Conservation (phyloP, 2,329 filamentous ascomycete genomes). For the Dryadomyces quercus-mongolicae region DNA sequence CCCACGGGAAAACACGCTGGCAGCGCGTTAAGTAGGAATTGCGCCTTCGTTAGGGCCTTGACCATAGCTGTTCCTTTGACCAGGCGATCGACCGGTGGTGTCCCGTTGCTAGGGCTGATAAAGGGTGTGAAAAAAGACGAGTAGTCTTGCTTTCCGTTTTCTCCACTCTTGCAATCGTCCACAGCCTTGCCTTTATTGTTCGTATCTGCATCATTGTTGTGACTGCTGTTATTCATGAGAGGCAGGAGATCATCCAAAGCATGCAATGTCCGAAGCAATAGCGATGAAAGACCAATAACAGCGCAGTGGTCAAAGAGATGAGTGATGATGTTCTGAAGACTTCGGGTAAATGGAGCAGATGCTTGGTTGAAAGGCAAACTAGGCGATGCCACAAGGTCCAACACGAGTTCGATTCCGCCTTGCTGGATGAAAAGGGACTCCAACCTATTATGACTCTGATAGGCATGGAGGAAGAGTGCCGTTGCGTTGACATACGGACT, state of each 20-base stretch:
- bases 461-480: conserved; percentile 61
- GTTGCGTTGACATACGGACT: conserved; percentile 64
- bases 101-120: conserved; percentile 32
- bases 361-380: conserved; percentile 66
- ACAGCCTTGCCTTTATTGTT: neutral
- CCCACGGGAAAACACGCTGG: conserved; percentile 62
- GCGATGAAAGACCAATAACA: conserved; percentile 67
- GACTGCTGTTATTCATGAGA: conserved; percentile 36
- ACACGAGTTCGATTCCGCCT: conserved; percentile 69
- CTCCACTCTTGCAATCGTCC: neutral
- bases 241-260: conserved; percentile 57
- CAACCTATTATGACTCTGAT: conserved; percentile 62
- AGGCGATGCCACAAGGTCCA: conserved; percentile 74
- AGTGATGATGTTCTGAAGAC: conserved; percentile 62
- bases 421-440: conserved; percentile 63
- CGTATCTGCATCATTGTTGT: neutral
- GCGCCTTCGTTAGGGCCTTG: conserved; percentile 66
- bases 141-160: conserved; percentile 11
- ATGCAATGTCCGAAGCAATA: conserved; percentile 62
- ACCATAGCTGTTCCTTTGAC: conserved; percentile 61
- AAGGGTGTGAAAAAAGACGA: conserved; percentile 61
- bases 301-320: conserved; percentile 71
- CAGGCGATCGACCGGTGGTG: conserved; percentile 23
- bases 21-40: conserved; percentile 64
- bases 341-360: conserved; percentile 53